Evolutionary conservation across 129 eudicot genomes (phyloP).

Genomic region (Oenanthe sinensis): DNA sequence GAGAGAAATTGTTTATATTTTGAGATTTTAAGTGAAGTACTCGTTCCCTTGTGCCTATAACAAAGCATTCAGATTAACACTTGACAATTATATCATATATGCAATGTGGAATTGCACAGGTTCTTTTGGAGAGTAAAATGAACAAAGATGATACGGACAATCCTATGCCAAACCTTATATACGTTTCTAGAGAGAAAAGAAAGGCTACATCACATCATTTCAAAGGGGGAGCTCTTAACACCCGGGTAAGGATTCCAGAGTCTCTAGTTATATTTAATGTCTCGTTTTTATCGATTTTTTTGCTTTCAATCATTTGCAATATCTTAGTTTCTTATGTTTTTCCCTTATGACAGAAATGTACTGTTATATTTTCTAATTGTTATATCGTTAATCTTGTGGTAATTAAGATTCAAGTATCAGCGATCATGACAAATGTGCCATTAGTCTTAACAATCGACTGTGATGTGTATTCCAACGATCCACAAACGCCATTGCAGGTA

Average conservation of each 20-base stretch:
- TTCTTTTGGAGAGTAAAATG: constrained; percentile 19
- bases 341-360: neutral
- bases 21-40: neutral
- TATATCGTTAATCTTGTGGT: neutral
- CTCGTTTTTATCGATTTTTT: too few relatives aligned
- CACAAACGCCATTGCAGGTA: constrained; percentile 34
- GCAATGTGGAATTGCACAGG: constrained; percentile 14
- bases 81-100: neutral
- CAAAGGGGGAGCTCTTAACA: constrained; percentile 54
- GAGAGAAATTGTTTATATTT: too few relatives aligned
- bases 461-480: constrained; percentile 71
- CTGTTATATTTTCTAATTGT: neutral
- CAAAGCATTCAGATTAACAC: neutral
- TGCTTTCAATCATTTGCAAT: too few relatives aligned
- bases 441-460: constrained; percentile 50
- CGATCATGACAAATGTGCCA: constrained; percentile 60
- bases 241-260: constrained; percentile 37
- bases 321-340: neutral
- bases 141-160: constrained; percentile 19
- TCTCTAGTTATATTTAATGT: too few relatives aligned
- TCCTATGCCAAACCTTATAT: constrained; percentile 37
- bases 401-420: constrained; percentile 58
- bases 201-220: constrained; percentile 27
- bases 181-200: constrained; percentile 41
- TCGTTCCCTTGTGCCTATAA: neutral